Evolutionary conservation across 352 stramenopile genomes (phyloP), one percentile per base, ranked within the genome.

Genomic region (Phytophthora macrochlamydospora): DNA sequence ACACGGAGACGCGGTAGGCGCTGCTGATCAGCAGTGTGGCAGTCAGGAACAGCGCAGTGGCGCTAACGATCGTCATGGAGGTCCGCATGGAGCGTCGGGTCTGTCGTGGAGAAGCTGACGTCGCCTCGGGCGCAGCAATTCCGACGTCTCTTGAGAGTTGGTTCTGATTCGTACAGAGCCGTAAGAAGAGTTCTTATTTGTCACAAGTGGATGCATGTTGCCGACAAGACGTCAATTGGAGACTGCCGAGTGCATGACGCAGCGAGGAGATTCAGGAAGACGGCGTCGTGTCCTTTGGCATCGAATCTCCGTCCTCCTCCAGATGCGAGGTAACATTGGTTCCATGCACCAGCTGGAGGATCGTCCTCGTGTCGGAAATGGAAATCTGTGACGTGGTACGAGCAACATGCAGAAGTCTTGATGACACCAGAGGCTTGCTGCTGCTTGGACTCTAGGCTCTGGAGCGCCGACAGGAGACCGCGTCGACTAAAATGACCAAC

Each of bases 1-100:
- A 81, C 5, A 81, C 50, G 0, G 56, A 62, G 7, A 63, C 44
- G 1, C 28, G 51, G 24, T 62, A 7, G 56, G 49, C 49, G 32
- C 69, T 69, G 48, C 37, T 56, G 0, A 72, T 31, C 52, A 76
- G 44, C 33, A 81, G 67, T 37, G 49, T 24, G 2, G 51, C 66
- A 1, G 65, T 18, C 13, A 77, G 56, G 3, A 77, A 46, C 43
- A 77, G 55, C 29, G 69, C 11, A 3, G 40, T 67, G n/a, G 56
- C 48, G 30, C 52, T 50, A 13, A 62, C 29, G 32, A 60, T 57
- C 31, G 66, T 13, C 65, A 68, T 71, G 31, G 55, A 69, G 28
- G n/a, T 65, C 35, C 55, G 53, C 13, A 30, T 13, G 9, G 53
- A 67, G 13, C 45, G 57, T 57, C 44, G 18, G 18, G 18, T 24